Base-by-base conservation (phyloP, 768 basidiomycete genomes). In the Panellus pusillus region DNA sequence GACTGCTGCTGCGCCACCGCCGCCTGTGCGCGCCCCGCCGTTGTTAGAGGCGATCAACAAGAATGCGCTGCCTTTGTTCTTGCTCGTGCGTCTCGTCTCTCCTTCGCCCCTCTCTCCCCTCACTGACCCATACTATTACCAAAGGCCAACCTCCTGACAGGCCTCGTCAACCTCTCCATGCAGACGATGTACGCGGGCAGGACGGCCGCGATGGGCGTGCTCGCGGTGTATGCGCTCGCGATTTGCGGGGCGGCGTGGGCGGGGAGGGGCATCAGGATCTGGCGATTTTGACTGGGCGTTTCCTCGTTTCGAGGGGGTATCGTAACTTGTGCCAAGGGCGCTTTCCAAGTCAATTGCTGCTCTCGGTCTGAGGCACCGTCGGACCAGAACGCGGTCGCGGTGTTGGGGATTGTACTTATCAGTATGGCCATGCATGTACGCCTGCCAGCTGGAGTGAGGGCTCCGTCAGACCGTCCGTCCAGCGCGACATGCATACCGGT, bases 131-230 rank as follows among this genome's bases (percentile, higher is more conserved):
- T 35, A 24, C n/a, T n/a, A n/a, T n/a, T n/a, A n/a, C 54, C n/a
- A 24, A 24, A 24, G 93, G 91, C 94, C 0, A 98, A 98, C 66
- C 71, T 96, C 1, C 67, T 80, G 29, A 99, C 96, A 0, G 96
- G 96, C 0, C 59, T 91, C 12, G 74, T 95, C 58, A 99, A 98
- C 66, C 61, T 98, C 32, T 75, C 80, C 1, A 76, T 95, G 54
- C 69, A 72, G 59, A 98, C 93, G 9, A 93, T 98, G 84, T 91
- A 94, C 63, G 76, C 78, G 20, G 71, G 78, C 1, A 74, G 86
- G 51, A 41, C 54, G 32, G 61, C 70, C 32, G 86, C 91, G 6
- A 76, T 95, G 75, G 50, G 72, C 6, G 78, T 94, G 36, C 68
- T 98, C 9, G 58, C 70, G 4, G 64, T 63, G 6, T 98, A 98